phyloP scores from a whole-genome alignment of 352 stramenopile species.

The Globisporangium irregulare region DNA sequence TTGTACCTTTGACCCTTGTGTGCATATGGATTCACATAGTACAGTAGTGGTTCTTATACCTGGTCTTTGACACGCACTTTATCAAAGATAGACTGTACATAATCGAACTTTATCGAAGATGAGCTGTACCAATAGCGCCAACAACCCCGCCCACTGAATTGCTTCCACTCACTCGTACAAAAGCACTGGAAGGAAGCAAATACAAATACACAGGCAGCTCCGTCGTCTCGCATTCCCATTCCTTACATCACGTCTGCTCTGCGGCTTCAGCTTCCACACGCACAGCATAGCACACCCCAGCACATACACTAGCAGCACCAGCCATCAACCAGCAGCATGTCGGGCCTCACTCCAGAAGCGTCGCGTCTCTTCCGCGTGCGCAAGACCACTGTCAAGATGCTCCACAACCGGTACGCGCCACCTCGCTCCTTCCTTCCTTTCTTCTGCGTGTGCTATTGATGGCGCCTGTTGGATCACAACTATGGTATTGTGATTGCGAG shows the following conservation, averaged over 20 bases:
- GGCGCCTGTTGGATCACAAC: neutral
- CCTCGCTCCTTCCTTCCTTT: neutral
- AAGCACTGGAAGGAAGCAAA: neutral
- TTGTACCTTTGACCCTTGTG: too few species aligned
- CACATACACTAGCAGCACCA: neutral
- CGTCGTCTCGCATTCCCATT: neutral
- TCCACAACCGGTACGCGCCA: constrained; percentile 80
- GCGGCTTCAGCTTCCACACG: neutral
- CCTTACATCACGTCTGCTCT: neutral
- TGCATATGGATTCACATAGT: too few species aligned
- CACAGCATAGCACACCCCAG: neutral
- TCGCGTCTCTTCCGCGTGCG: constrained; percentile 92
- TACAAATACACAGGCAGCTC: neutral
- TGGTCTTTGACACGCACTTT: neutral
- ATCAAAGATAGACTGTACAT: neutral
- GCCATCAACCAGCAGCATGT: constrained; percentile 32
- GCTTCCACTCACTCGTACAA: neutral
- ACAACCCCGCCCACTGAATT: neutral
- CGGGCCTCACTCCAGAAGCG: constrained; percentile 74
- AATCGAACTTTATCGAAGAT: neutral
- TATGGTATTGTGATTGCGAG: neutral
- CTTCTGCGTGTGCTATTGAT: neutral
- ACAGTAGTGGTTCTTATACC: too few species aligned
- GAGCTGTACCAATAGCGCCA: neutral
- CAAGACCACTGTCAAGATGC: constrained; percentile 96